These are phyloP conservation scores for Mantamonas sphyraenae DNA, from an alignment of 78 protist species.

Conservation along the genomic window DNA sequence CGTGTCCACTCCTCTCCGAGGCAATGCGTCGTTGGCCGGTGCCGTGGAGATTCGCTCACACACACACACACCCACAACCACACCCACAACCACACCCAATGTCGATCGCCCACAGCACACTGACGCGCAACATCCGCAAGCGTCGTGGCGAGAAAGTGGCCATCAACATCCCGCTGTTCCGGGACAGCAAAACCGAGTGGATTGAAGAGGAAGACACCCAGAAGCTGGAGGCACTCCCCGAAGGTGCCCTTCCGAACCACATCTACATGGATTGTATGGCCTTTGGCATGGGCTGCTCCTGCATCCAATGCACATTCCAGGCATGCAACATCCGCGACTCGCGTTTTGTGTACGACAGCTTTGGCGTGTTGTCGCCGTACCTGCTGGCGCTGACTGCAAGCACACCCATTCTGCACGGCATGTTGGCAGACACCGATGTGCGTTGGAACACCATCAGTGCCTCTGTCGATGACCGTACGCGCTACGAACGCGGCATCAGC, in stretches of 20 bases:
- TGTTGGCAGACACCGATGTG: slow-evolving; percentile 78
- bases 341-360: slow-evolving; percentile 81
- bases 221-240: slow-evolving; percentile 7
- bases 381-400: slow-evolving; percentile 76
- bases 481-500: background rate
- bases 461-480: slow-evolving; percentile 89
- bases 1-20: background rate
- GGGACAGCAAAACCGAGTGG: slow-evolving; percentile 68
- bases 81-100: slow-evolving; percentile 11
- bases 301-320: slow-evolving; percentile 90
- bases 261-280: slow-evolving; percentile 96
- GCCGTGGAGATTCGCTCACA: no score
- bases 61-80: no score
- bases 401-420: slow-evolving; percentile 76
- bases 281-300: slow-evolving; percentile 96
- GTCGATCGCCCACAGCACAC: slow-evolving; percentile 44
- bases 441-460: slow-evolving; percentile 82
- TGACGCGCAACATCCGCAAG: slow-evolving; percentile 79
- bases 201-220: no score
- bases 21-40: no score
- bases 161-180: slow-evolving; percentile 76
- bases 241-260: slow-evolving; percentile 29
- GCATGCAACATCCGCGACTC: slow-evolving; percentile 67
- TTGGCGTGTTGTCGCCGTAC: slow-evolving; percentile 47
- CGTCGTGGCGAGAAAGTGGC: slow-evolving; percentile 74